phyloP scores from a whole-genome alignment of 306 rosid species.

The Ochetophila trinervis region DNA sequence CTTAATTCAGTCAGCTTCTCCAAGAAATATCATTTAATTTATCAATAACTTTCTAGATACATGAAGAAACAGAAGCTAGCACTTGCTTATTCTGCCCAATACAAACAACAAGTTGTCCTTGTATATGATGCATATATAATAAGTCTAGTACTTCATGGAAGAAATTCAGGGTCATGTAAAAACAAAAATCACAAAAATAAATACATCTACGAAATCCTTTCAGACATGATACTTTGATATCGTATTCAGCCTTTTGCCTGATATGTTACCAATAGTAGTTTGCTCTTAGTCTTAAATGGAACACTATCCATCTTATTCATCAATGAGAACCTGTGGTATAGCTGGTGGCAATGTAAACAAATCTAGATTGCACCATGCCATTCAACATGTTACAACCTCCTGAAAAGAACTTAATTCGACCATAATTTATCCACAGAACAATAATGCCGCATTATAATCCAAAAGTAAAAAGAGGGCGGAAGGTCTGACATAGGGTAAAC shows the following conservation, averaged over 20 bases:
- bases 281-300: not conserved
- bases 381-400: no score
- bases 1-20: slow-evolving; percentile 1
- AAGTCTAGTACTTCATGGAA: not conserved
- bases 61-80: not conserved
- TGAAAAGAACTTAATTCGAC: no score
- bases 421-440: no score
- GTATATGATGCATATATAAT: no score
- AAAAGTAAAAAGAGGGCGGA: no score
- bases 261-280: not conserved
- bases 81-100: not conserved
- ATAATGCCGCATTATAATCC: no score
- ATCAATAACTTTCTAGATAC: not conserved
- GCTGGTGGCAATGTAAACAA: no score
- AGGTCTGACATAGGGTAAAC: no score
- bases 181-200: not conserved
- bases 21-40: not conserved
- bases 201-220: not conserved
- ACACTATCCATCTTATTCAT: no score
- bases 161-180: no score
- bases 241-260: not conserved
- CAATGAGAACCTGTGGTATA: not conserved
- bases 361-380: no score
- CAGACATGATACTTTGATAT: not conserved
- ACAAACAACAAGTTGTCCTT: not conserved